Conservation (phyloP, 352 stramenopile species). For the Pythium biforme region DNA sequence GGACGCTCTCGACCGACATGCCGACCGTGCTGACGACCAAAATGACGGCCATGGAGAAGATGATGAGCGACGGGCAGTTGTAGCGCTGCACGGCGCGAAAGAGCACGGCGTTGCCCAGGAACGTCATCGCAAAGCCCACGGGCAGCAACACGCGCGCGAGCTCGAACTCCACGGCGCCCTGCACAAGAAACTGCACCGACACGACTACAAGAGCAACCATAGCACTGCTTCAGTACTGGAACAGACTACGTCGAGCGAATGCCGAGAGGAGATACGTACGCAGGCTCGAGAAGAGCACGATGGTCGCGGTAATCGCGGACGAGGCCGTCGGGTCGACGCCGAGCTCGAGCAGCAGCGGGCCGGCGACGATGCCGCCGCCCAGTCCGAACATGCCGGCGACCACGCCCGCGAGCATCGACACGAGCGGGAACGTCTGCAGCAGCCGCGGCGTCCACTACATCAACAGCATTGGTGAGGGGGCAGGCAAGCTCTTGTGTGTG, state of each 20-base stretch:
- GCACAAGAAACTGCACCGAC: constrained; percentile 48
- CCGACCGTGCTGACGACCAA: constrained; percentile 55
- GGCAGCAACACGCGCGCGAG: constrained; percentile 49
- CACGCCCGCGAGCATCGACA: constrained; percentile 88
- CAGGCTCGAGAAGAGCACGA: constrained; percentile 61
- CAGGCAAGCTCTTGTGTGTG: not conserved
- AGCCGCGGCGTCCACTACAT: constrained; percentile 49
- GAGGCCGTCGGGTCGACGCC: constrained; percentile 83
- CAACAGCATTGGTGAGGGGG: not conserved
- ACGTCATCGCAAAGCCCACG: constrained; percentile 52
- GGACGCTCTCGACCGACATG: constrained; percentile 62
- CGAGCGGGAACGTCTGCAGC: constrained; percentile 81
- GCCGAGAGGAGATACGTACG: constrained; percentile 36
- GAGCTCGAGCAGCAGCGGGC: constrained; percentile 93
- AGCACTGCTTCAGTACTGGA: not conserved
- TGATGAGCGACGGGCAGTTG: constrained; percentile 62
- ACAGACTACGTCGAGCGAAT: too few species aligned
- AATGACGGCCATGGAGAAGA: constrained; percentile 68
- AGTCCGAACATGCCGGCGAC: constrained; percentile 95
- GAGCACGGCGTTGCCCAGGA: constrained; percentile 50
- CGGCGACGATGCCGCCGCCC: constrained; percentile 94
- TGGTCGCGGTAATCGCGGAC: constrained; percentile 87
- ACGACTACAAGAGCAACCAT: not conserved
- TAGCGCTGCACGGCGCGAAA: constrained; percentile 45
- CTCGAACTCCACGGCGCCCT: constrained; percentile 44